These are phyloP conservation scores for Nowakowskiella sp. DNA, from an alignment of 192 early-diverging fungal species.

Conservation along the genomic window DNA sequence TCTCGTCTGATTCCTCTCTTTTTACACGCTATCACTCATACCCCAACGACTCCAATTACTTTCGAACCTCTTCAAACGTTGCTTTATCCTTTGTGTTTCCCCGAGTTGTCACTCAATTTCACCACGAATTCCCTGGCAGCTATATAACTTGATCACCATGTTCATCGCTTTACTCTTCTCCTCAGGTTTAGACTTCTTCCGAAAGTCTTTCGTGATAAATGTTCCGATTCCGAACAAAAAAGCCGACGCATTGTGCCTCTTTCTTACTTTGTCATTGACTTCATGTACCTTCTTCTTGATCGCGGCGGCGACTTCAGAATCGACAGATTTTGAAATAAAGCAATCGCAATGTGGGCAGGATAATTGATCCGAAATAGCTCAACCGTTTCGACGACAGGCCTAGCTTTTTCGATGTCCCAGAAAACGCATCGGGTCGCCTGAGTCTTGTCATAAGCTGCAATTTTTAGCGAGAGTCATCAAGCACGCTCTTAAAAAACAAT, in stretches of 20 bases:
- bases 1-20: too few species aligned
- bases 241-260: not conserved
- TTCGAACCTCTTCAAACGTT: conserved; percentile 40
- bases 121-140: conserved; percentile 48
- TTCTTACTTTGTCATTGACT: conserved; percentile 26
- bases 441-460: conserved; percentile 63
- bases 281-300: conserved; percentile 38
- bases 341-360: conserved; percentile 41
- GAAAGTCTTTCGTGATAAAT: conserved; percentile 67
- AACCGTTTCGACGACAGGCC: conserved; percentile 6
- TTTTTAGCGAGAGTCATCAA: conserved; percentile 36
- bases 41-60: too few species aligned
- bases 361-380: too few species aligned
- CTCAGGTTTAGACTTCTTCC: conserved; percentile 12
- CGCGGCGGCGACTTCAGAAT: conserved; percentile 36
- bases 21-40: too few species aligned
- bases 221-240: conserved; percentile 65
- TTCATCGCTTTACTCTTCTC: conserved; percentile 46
- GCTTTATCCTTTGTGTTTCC: conserved; percentile 50
- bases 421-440: conserved; percentile 58
- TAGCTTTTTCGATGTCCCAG: conserved; percentile 54
- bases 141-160: conserved; percentile 67
- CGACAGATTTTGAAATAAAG: conserved; percentile 67
- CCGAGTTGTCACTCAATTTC: conserved; percentile 62
- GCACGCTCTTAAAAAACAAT: conserved; percentile 58